Base-by-base conservation (phyloP, 2,329 filamentous ascomycete species). In the Mariannaea elegans region DNA sequence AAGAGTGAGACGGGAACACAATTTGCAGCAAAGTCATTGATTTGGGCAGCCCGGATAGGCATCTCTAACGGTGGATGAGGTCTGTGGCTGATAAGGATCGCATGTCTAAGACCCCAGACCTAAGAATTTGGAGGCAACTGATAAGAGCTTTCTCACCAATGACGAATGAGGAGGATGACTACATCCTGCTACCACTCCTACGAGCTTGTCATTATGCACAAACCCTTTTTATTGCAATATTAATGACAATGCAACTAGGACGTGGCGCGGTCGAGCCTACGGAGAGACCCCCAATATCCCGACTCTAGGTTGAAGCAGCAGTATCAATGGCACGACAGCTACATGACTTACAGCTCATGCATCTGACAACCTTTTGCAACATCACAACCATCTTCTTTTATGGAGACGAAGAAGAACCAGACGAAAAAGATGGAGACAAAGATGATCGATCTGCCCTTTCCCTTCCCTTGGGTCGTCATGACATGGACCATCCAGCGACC, bases 61-160 rank as follows among this genome's bases (percentile, higher is more conserved):
- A 54, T 59, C 49, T 53, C 27, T 14, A 21, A 44, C 55, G 54
- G 44, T 53, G 48, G 38, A 36, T 57, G 49, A 38, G n/a, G 19
- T 29, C 16, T 49, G 55, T 38, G n/a, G 53, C 66, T 65, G 68
- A 71, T 71, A 71, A 71, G 68, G 56, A 61, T 71, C 61, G 49
- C 39, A 66, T 58, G 56, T 67, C 64, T 16, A 46, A 52, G 41
- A 32, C 51, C 50, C 49, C 29, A 36, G 53, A 55, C 49, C 21
- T 7, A 44, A 45, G 32, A 18, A 23, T 14, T 29, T 32, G 39
- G 32, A 41, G 54, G 39, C 38, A 45, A 44, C 53, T 61, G 59
- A 61, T 61, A 61, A 61, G 59, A 19, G n/a, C 29, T n/a, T 24
- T 44, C 19, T 44, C 36, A 36, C 57, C 57, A 56, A 51, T 46